phyloP scores from a whole-genome alignment of 108 stramenopile species.

The Stephanodiscus minutulus region DNA sequence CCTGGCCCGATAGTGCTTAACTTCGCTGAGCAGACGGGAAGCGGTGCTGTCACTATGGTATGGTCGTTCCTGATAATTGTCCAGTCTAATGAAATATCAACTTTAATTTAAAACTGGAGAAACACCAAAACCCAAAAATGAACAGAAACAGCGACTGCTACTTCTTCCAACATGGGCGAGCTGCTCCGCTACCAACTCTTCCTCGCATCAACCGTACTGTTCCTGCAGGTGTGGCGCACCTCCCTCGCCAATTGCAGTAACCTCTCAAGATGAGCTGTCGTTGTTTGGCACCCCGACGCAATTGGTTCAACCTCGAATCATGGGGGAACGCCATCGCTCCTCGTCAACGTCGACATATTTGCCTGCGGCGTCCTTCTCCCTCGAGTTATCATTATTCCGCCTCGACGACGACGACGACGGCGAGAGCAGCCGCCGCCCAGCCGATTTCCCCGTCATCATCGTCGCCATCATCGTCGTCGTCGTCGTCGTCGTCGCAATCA shows the following conservation, averaged over 20 bases:
- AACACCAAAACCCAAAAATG: too few species aligned
- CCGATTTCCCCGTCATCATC: background rate
- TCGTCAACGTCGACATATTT: background rate
- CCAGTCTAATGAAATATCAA: too few species aligned
- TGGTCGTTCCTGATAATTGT: too few species aligned
- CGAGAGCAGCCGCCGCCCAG: background rate
- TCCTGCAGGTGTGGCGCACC: too few species aligned
- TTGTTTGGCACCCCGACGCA: background rate
- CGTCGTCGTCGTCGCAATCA: background rate
- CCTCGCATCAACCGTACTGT: too few species aligned
- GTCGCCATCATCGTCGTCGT: background rate
- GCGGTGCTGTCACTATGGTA: conserved; percentile 72
- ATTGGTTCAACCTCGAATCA: background rate
- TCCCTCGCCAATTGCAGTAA: too few species aligned
- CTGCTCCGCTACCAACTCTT: too few species aligned
- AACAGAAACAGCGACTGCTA: too few species aligned
- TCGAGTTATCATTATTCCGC: background rate
- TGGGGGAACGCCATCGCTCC: background rate
- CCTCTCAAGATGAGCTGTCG: background rate
- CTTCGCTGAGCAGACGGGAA: conserved; percentile 77
- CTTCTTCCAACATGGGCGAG: too few species aligned
- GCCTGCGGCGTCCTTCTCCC: background rate
- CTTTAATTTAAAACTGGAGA: too few species aligned
- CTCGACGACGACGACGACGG: background rate
- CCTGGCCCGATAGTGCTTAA: conserved; percentile 65